Base-by-base conservation (phyloP, 1,284 basidiomycete genomes). In the Cerioporus squamosus region DNA sequence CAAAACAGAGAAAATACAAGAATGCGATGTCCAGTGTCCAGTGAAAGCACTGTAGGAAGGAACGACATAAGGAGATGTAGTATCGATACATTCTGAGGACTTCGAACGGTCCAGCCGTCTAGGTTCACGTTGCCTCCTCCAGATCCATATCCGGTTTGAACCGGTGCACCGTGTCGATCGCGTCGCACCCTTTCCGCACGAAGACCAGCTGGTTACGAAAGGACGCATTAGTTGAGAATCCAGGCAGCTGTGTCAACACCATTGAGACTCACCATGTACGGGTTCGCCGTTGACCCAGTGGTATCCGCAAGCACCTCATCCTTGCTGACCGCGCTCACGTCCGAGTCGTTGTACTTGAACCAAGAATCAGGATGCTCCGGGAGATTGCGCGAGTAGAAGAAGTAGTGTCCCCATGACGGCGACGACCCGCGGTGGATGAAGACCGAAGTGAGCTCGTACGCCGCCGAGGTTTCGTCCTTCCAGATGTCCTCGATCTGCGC, bases 311-410 rank as follows among this genome's bases (percentile, higher is more conserved):
- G 76, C 5, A 93, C 89, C 66, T 93, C 91, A 5, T 84, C 83
- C 72, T 91, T 91, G n/a, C 78, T 72, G 2, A 91, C 89, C 23
- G 84, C 79, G 4, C 84, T 82, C 8, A 97, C 93, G 57, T 84
- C 85, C 43, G 93, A 92, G 71, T 97, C 95, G 71, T 96, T 96
- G 77, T 95, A 97, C 75, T 97, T 97, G 82, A 95, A 94, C 93
- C 94, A 97, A 48, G 86, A 82, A 59, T 95, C 88, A 6, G 88
- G 86, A 17, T 85, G 75, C 29, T 84, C 80, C 0, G 93, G 93
- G 22, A 94, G 77, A 70, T 94, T 82, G 44, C 94, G 83, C 57
- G 93, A 91, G 70, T 94, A 94, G 75, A 95, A 92, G 77, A 92
- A 95, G 72, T 95, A 93, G 74, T 95, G 91, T 26, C 94, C 94